Evolutionary conservation across 345 rosid genomes (phyloP), one percentile per base, ranked within the genome.

Genomic region (Populus simonii): DNA sequence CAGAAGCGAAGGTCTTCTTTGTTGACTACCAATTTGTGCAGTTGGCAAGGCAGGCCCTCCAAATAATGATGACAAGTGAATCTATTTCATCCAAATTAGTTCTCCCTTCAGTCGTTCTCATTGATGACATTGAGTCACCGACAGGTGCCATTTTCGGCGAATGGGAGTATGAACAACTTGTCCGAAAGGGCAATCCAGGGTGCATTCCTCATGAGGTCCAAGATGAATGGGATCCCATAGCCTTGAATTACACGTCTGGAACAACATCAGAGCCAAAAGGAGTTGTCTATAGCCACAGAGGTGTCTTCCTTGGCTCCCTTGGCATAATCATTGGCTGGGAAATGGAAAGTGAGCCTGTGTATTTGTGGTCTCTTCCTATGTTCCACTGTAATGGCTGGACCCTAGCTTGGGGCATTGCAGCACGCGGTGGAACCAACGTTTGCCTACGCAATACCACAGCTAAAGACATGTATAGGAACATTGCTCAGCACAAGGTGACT

Each of bases 341-440:
- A 81, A 91, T 94, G 92, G 86, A 85, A 27, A 69, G 16, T 9
- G 89, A 82, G 77, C 94, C 95, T 11, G 94, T 94, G 2, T 94
- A 91, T 51, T 81, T 94, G 0, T 94, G 97, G 97, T 82, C 95
- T 2, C 91, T 94, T 0, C 98, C 97, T 0, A 94, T 91, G 94
- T 92, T 90, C 76, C 97, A 94, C 74, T 89, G 93, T 68, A 91
- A 91, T 38, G 97, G 97, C 0, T 92, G 98, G 98, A 87, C 91
- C 25, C 91, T 91, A 78, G 85, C 96, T 0, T 94, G 97, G 97
- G 90, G 92, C 0, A 38, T 83, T 2, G 93, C 97, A 0, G 97
- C 97, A 0, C 89, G 87, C 0, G 98, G 98, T 0, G 98, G 95
- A 12, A 89, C 93, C 47, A 94, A 89, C 38, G 84, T 92, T 7